Base-by-base conservation (phyloP, 2,329 filamentous ascomycete species). In the Fusarium foetens region DNA sequence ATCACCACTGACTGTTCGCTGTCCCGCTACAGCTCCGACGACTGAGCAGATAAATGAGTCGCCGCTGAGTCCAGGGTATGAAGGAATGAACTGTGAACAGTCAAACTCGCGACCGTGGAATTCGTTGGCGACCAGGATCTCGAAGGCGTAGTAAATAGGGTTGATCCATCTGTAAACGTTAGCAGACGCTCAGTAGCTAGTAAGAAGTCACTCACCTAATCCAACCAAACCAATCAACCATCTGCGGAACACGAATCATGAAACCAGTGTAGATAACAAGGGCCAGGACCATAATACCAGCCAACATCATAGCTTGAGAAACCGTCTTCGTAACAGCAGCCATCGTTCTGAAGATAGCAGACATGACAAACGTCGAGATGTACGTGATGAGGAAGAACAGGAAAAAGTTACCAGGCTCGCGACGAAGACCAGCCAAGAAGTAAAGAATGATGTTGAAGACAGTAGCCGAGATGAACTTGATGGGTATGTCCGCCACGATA, bases 181-280 rank as follows among this genome's bases (percentile, higher is more conserved):
- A 67, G 54, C 2, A 25, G 19, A 0, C 1, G 2, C 10, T 10
- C 4, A 4, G 4, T 1, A n/a, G 8, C 2, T 0, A 21, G 11
- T 11, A 19, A 6, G 1, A 2, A 4, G 8, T 1, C 1, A 36
- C 54, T 67, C 9, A 67, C 64, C 64, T 68, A 1, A 68, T 68
- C 94, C 94, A 97, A 33, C 90, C 88, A 58, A 95, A 91, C 93
- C 93, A 95, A 33, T 88, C 83, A 53, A 92, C 86, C 91, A 78
- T 78, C 13, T 72, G 48, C 0, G 76, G 76, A 1, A 75, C 76
- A 1, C 75, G 72, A 12, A 78, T 77, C 23, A 74, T 72, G 51
- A 78, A 78, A 5, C 76, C 76, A 4, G 66, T 74, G 29, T 78
- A 78, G 6, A 78, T 73, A 16, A 78, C 76, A 8, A 93, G 84